Conservation (phyloP, 2,329 filamentous ascomycete genomes). For the Diaporthe sp. region DNA sequence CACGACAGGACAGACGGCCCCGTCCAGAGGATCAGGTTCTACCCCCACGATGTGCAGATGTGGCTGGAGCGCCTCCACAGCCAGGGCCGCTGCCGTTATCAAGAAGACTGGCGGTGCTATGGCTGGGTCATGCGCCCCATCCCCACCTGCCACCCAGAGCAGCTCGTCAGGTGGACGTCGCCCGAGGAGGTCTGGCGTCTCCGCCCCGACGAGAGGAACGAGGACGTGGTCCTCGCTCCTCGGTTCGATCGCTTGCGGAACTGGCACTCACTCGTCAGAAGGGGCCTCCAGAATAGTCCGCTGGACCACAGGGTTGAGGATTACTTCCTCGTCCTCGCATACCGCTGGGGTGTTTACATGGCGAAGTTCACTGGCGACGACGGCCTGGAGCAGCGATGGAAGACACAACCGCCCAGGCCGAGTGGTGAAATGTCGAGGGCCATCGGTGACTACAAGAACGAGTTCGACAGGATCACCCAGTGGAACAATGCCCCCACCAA, state of each 20-base stretch:
- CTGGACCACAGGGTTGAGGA: constrained; percentile 9
- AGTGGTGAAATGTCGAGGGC: neutral
- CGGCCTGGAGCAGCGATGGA: constrained; percentile 18
- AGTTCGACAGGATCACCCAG: constrained; percentile 25
- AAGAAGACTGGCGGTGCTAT: constrained; percentile 44
- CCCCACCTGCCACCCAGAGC: constrained; percentile 50
- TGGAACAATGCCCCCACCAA: constrained; percentile 49
- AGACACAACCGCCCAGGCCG: neutral
- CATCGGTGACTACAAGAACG: constrained; percentile 11
- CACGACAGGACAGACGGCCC: constrained; percentile 46
- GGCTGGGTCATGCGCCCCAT: constrained; percentile 48
- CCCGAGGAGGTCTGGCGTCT: neutral
- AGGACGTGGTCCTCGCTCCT: constrained; percentile 29
- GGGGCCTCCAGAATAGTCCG: neutral
- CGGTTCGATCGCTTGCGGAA: constrained; percentile 34
- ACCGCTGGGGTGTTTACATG: constrained; percentile 35
- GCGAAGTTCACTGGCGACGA: constrained; percentile 10
- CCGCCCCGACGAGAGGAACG: neutral
- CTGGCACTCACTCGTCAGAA: constrained; percentile 33
- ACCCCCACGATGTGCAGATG: constrained; percentile 48
- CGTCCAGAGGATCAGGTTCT: constrained; percentile 47
- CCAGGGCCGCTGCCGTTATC: constrained; percentile 47
- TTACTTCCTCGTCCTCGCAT: constrained; percentile 38
- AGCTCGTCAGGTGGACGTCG: constrained; percentile 48
- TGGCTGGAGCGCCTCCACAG: constrained; percentile 49